Percentiles rank a stretch among this genome's conserved stretches.
These are phyloP conservation scores for Clathrus columnatus DNA, from an alignment of 768 basidiomycete species.

Conservation along the genomic window DNA sequence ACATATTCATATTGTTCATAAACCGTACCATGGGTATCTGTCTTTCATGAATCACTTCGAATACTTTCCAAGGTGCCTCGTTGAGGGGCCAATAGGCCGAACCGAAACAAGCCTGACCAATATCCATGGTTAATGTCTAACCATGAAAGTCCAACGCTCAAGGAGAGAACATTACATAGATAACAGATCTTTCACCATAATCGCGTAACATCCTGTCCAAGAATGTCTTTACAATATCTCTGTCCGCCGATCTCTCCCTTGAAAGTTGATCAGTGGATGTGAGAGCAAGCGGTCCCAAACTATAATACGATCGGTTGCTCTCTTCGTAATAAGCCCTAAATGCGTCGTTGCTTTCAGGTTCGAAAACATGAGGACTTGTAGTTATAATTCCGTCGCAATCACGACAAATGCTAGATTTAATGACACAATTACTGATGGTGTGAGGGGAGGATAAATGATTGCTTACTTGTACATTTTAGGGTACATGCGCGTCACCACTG, in stretches of 20 bases:
- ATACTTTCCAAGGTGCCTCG: conserved; percentile 17
- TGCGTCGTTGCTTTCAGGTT: neutral
- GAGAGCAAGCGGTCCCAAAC: conserved; percentile 13
- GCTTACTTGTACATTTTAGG: too few species aligned
- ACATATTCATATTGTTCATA: neutral
- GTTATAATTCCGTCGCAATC: neutral
- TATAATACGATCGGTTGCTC: conserved; percentile 10
- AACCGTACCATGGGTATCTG: conserved; percentile 18
- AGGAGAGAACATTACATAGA: conserved; percentile 18
- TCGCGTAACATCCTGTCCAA: conserved; percentile 11
- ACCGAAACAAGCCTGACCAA: conserved; percentile 20
- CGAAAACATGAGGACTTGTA: neutral
- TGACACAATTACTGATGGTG: too few species aligned
- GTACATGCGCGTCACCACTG: too few species aligned
- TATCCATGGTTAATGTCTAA: too few species aligned
- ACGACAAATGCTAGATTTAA: too few species aligned
- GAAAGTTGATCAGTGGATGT: neutral
- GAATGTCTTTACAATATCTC: conserved; percentile 14
- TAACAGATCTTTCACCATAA: conserved; percentile 15
- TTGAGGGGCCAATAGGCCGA: conserved; percentile 17
- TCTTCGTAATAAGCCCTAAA: neutral
- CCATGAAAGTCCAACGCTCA: neutral
- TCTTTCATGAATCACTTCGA: conserved; percentile 18
- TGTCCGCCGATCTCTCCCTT: conserved; percentile 7
- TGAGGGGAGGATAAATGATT: too few species aligned